A percentile compares a stretch with the other conserved stretches of the same genome.
Evolutionary conservation across 1,284 basidiomycete genomes (phyloP).

Genomic region (Phellopilus nigrolimitatus): DNA sequence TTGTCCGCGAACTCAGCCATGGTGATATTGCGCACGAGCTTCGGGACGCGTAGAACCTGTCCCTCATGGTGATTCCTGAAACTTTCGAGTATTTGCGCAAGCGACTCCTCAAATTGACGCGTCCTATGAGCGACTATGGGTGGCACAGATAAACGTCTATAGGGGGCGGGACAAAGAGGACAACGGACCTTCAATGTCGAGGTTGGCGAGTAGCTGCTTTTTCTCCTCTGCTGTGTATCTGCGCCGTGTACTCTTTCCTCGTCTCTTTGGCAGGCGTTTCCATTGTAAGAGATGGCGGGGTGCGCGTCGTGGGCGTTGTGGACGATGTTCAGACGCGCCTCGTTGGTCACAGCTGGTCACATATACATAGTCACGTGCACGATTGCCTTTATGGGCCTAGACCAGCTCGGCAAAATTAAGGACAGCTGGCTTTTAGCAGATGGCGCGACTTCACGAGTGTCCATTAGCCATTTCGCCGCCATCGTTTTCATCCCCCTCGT

Average conservation of each 20-base stretch:
- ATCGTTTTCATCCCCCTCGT: neutral
- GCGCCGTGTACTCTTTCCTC: conserved; percentile 24
- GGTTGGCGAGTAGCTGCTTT: conserved; percentile 64
- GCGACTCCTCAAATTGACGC: conserved; percentile 66
- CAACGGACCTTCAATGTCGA: conserved; percentile 69
- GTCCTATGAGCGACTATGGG: conserved; percentile 60
- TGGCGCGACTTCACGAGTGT: neutral
- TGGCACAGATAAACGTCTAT: conserved; percentile 11
- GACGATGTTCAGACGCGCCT: conserved; percentile 1
- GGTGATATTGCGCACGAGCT: conserved; percentile 61
- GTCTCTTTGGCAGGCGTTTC: conserved; percentile 12
- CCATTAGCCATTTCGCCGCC: neutral
- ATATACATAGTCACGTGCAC: too few species aligned
- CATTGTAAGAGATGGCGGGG: conserved; percentile 8
- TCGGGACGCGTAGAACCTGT: conserved; percentile 68
- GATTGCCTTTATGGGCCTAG: too few species aligned
- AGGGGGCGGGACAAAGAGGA: neutral
- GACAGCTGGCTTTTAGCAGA: neutral
- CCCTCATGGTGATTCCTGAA: conserved; percentile 68
- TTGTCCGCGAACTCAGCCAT: conserved; percentile 74
- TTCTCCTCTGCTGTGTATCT: conserved; percentile 60
- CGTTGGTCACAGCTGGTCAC: too few species aligned
- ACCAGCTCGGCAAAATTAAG: too few species aligned
- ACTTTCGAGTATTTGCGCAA: conserved; percentile 62
- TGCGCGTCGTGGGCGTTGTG: conserved; percentile 11